Percentiles rank a stretch among this genome's conserved stretches.
Conservation (phyloP, 2,329 filamentous ascomycete species). For the Biscogniauxia marginata region DNA sequence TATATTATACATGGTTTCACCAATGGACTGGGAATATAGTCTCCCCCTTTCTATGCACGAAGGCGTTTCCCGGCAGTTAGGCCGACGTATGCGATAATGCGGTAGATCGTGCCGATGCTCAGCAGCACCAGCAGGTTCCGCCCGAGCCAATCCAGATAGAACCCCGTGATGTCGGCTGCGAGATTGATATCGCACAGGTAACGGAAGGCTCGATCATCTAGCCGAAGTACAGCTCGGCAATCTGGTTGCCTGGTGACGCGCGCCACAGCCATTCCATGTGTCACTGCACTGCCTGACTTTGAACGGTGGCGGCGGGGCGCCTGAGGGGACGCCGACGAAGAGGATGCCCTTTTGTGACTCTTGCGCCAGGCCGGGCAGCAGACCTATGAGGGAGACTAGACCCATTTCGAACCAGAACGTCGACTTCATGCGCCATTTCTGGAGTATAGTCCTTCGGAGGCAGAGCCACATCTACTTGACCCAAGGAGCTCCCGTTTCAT, state of each 20-base stretch:
- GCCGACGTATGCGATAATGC: slow-evolving; percentile 44
- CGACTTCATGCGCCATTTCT: slow-evolving; percentile 53
- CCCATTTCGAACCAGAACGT: slow-evolving; percentile 55
- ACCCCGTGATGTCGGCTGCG: slow-evolving; percentile 45
- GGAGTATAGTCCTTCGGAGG: slow-evolving; percentile 50
- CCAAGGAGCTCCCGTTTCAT: slow-evolving; percentile 46
- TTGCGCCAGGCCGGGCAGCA: slow-evolving; percentile 54
- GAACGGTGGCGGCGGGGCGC: slow-evolving; percentile 49
- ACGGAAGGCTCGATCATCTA: slow-evolving; percentile 47
- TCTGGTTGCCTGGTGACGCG: slow-evolving; percentile 52
- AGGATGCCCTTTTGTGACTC: slow-evolving; percentile 48
- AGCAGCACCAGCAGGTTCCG: slow-evolving; percentile 45
- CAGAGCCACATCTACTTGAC: slow-evolving; percentile 52
- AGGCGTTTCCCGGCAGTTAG: slow-evolving; percentile 35
- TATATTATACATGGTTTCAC: neutral
- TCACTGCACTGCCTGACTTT: slow-evolving; percentile 51
- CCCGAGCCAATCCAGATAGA: slow-evolving; percentile 42
- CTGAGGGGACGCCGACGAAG: slow-evolving; percentile 54
- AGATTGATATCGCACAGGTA: slow-evolving; percentile 52
- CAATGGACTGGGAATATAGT: too few species aligned
- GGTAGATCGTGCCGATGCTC: slow-evolving; percentile 44
- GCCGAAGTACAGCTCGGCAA: slow-evolving; percentile 56
- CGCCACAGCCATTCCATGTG: slow-evolving; percentile 57
- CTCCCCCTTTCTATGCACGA: slow-evolving; percentile 17
- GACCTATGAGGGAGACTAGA: slow-evolving; percentile 50